These are phyloP conservation scores for Agaricus subrufescens DNA, from an alignment of 768 basidiomycete species.

Conservation along the genomic window DNA sequence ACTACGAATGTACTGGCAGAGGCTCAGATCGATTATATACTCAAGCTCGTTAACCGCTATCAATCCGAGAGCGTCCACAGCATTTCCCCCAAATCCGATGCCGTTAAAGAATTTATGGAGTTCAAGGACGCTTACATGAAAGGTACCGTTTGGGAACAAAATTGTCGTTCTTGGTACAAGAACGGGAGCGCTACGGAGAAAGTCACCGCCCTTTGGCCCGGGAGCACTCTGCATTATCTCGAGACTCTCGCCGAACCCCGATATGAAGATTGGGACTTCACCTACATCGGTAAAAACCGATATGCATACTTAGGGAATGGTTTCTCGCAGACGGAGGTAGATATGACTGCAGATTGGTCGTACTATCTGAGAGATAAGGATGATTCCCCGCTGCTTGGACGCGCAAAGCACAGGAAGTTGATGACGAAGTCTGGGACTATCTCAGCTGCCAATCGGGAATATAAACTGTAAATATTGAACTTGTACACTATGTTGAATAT, in stretches of 20 bases:
- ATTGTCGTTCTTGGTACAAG: conserved; percentile 33
- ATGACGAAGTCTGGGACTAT: conserved; percentile 4
- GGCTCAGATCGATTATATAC: conserved; percentile 28
- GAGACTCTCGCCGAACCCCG: conserved; percentile 26
- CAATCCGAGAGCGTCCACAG: conserved; percentile 33
- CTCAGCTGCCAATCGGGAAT: too few species aligned
- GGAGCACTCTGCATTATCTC: conserved; percentile 31
- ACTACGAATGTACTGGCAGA: conserved; percentile 10
- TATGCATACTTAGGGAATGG: conserved; percentile 31
- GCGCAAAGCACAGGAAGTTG: conserved; percentile 13
- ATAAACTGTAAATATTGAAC: too few species aligned
- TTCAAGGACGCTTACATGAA: conserved; percentile 30
- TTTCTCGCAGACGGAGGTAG: conserved; percentile 27
- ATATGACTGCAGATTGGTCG: conserved; percentile 26
- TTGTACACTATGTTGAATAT: too few species aligned
- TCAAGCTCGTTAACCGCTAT: conserved; percentile 28
- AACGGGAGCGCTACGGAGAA: conserved; percentile 18
- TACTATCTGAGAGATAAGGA: conserved; percentile 26
- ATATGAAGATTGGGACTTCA: conserved; percentile 32
- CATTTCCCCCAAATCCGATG: conserved; percentile 29
- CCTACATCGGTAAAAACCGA: conserved; percentile 25
- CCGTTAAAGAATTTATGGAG: conserved; percentile 26
- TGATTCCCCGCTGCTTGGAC: conserved; percentile 19
- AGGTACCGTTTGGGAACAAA: conserved; percentile 25
- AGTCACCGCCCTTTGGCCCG: conserved; percentile 29